Base-by-base conservation (phyloP, 2,329 filamentous ascomycete species). In the Penicillium olsonii region DNA sequence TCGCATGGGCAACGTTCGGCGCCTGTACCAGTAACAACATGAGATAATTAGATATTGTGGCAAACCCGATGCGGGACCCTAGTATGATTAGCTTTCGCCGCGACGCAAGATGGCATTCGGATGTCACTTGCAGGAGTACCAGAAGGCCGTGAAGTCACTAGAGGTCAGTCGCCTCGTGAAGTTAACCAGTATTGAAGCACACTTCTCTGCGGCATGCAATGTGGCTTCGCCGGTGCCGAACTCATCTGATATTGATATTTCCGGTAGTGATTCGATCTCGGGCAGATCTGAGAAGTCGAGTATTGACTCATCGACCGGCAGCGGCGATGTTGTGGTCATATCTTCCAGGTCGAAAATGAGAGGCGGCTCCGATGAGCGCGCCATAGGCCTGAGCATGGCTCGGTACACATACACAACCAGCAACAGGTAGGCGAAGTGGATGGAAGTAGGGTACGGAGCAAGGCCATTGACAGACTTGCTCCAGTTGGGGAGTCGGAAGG, bases 371-470 rank as follows among this genome's bases (percentile, higher is more conserved):
- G 60, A 62, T 1, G 58, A 62, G 4, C 58, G 61, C n/a, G 63
- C 65, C 56, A 66, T 60, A 1, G 63, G 64, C 12, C 64, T 64
- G 14, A 71, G 55, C 38, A 71, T 59, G 0, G 68, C 68, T 20
- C 68, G 68, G 48, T 69, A 70, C 2, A 68, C 58, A 31, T 63
- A 68, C 4, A 71, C 52, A n/a, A 67, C 66, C 2, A 69, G 58
- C n/a, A 65, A 57, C n/a, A 70, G 52, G 40, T 69, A 71, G 31
- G 66, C 64, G 37, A 71, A 67, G 29, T 69, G 68, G 6, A 70
- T 61, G 4, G 60, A 57, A 1, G 61, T 63, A 9, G 57, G 60
- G 37, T 60, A 63, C 1, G 58, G 58, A 7, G 55, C 54, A 9
- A 59, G 54, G 2, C 63, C 56, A 35, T 56, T 53, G 24, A 59